phyloP scores from a whole-genome alignment of 176 grass and related monocot genomes.

The Hordeum marinum region DNA sequence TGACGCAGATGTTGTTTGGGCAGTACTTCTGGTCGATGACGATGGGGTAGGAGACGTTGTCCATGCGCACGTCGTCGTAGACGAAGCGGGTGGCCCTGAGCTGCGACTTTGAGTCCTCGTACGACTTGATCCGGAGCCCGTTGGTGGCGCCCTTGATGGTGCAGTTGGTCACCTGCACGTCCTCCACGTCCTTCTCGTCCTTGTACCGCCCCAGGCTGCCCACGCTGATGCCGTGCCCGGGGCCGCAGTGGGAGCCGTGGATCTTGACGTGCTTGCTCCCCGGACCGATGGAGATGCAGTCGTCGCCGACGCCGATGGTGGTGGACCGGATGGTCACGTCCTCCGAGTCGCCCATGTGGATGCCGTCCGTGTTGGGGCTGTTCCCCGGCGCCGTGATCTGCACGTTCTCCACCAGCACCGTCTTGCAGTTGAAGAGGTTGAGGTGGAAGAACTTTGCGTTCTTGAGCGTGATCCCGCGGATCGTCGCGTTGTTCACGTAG shows the following conservation, averaged over 20 bases:
- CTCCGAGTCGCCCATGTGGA: slow-evolving; percentile 60
- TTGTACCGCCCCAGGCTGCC: slow-evolving; percentile 64
- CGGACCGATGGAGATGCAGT: slow-evolving; percentile 71
- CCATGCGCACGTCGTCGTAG: slow-evolving; percentile 66
- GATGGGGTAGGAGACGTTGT: slow-evolving; percentile 61
- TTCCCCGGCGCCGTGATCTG: slow-evolving; percentile 39
- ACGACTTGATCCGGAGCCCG: slow-evolving; percentile 75
- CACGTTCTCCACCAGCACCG: slow-evolving; percentile 44
- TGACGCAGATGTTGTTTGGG: slow-evolving; percentile 50
- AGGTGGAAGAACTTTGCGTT: slow-evolving; percentile 86
- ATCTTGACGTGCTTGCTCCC: slow-evolving; percentile 34
- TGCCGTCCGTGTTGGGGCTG: slow-evolving; percentile 85
- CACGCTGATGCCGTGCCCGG: slow-evolving; percentile 80
- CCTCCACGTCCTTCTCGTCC: slow-evolving; percentile 69
- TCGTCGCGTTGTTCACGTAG: slow-evolving; percentile 29
- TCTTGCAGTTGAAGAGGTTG: slow-evolving; percentile 38
- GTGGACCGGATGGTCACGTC: slow-evolving; percentile 47
- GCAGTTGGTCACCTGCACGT: slow-evolving; percentile 41
- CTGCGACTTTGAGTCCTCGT: slow-evolving; percentile 47
- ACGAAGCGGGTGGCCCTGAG: slow-evolving; percentile 30
- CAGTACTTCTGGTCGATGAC: slow-evolving; percentile 90
- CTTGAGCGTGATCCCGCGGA: slow-evolving; percentile 25
- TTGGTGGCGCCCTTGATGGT: slow-evolving; percentile 45
- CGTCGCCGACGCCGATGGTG: slow-evolving; percentile 62
- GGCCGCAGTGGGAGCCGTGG: slow-evolving; percentile 36